Percentiles rank a stretch among this genome's conserved stretches.
Conservation (phyloP, 192 early-diverging fungal species). For the Phycomyces nitens region DNA sequence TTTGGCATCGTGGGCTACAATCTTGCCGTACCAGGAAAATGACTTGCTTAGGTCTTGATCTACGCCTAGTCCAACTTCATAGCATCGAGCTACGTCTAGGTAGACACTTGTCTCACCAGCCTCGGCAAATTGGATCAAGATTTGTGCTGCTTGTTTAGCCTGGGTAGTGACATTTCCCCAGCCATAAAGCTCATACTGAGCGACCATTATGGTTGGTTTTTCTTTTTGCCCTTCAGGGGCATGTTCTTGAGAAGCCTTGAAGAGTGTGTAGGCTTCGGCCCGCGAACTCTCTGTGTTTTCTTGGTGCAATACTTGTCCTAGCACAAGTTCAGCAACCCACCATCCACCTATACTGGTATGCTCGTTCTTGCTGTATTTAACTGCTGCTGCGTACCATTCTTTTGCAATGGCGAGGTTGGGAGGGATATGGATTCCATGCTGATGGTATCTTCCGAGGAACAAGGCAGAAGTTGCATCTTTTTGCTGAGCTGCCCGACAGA, state of each 20-base stretch:
- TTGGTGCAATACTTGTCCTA: conserved; percentile 26
- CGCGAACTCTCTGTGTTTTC: too few species aligned
- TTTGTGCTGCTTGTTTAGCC: conserved; percentile 18
- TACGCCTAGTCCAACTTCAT: conserved; percentile 30
- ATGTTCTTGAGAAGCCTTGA: conserved; percentile 10
- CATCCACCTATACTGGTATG: conserved; percentile 1
- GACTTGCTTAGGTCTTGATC: conserved; percentile 12
- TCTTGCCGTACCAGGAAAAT: conserved; percentile 34
- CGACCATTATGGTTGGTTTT: conserved; percentile 14
- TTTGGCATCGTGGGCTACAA: too few species aligned
- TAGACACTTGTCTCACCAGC: conserved; percentile 18
- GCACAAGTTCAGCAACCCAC: conserved; percentile 28
- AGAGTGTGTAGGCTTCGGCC: conserved; percentile 16
- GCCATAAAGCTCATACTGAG: conserved; percentile 28
- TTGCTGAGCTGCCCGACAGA: conserved; percentile 22
- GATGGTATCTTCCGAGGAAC: conserved; percentile 19
- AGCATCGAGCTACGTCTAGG: conserved; percentile 31
- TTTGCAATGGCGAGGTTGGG: conserved; percentile 23
- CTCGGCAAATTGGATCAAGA: conserved; percentile 23
- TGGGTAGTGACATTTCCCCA: conserved; percentile 26
- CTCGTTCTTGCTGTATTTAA: background rate
- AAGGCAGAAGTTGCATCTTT: conserved; percentile 13
- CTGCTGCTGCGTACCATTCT: conserved; percentile 19
- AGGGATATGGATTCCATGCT: conserved; percentile 30
- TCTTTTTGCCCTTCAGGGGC: background rate